Evolutionary conservation across 1,284 basidiomycete genomes (phyloP), one percentile per base, ranked within the genome.

Genomic region (Tylopilus sp.): DNA sequence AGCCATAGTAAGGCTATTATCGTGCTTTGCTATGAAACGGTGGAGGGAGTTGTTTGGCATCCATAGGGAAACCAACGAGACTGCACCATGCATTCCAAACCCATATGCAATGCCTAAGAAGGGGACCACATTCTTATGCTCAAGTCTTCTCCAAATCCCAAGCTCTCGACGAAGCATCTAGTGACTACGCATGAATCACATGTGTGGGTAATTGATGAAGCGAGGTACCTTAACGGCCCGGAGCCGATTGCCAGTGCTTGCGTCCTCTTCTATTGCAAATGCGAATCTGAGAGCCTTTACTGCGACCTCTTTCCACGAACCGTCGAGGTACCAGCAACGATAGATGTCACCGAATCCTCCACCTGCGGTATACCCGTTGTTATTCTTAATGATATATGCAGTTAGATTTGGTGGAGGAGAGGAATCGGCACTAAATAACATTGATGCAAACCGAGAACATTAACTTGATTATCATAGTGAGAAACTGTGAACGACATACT

Each of bases 41-140:
- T 59, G 60, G 1, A 71, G 54, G 10, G 68, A 64, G 22, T 57
- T 60, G 6, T 68, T n/a, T 0, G 69, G 61, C 67, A 74, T 74
- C 70, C 72, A 71, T 18, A 24, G 10, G 1, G 70, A 71, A 12
- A 72, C 70, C 51, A 72, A 61, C 22, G 72, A 63, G 4, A 53
- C 26, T 22, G 53, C 33, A n/a, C 60, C 60, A 19, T 55, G 49
- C 38, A 32, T 66, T 19, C 69, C 71, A 15, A 71, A 71, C 8
- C 70, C 63, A 7, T 67, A 36, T 2, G 39, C 47, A 12, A 67
- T 57, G 4, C 68, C 70, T 5, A 72, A 53, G 52, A 70, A 70
- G n/a, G 57, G 58, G 2, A 71, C 71, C 18, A 73, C 53, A 16
- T 69, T 71, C 7, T 22, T 49, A 41, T 70, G 69, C 13, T 10